Base-by-base conservation (phyloP, 495 filamentous ascomycete species). In the Talaromyces trachyspermus region DNA sequence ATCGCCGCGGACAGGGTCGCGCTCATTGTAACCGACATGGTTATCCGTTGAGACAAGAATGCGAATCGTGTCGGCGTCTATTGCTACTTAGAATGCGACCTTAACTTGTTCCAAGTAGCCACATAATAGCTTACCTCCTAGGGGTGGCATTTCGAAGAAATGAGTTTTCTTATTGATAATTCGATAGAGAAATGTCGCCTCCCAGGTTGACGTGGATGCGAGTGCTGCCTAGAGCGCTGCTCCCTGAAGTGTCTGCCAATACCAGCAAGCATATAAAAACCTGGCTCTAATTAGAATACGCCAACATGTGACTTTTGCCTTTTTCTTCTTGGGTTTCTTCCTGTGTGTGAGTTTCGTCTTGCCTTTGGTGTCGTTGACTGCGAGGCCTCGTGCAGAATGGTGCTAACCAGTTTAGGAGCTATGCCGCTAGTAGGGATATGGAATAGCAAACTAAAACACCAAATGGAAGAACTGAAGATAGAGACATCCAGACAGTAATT, bases 1-100 rank as follows among this genome's bases (percentile, higher is more conserved):
- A 60, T 99, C 88, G 30, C 89, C 88, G 3, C 92, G 88, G 52
- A 90, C 86, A 15, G 86, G 76, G 61, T 99, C 89, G 53, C 92
- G 84, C 64, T 98, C 92, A 54, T 87, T 87, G 70, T 85, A 96
- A 25, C 92, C 92, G 46, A 98, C 94, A 84, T 98, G 92, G 58
- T 88, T 95, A 65, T 98, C 92, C 12, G 89, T 96, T 41, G 92
- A 80, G 32, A 97, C 75, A 40, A 98, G 83, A 49, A 98, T 89
- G 57, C 89, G 89, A 70, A 98, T 95, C 0, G 88, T 95, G 67
- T 98, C 89, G 55, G 81, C 76, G 29, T 77, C 86, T 89, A 53
- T 36, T 22, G 7, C 15, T 1, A 2, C 4, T 46, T 25, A 46
- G 29, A 9, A 46, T 12, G 5, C 26, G 12, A 24, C 17, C 12